Conservation (phyloP, 23 red algal species). For the Chondrus crispus region DNA sequence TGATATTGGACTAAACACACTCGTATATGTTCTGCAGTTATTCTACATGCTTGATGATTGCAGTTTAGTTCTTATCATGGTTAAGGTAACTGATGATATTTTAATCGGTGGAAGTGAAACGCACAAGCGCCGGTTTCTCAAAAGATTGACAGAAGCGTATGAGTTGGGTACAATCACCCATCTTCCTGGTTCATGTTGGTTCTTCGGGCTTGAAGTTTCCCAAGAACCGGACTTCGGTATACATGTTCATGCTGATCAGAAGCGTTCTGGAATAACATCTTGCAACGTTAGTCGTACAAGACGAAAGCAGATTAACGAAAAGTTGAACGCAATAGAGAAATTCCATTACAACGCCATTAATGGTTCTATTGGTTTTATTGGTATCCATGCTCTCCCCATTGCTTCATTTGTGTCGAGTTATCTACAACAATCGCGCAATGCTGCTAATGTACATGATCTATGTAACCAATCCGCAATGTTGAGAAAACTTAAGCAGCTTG, state of each 20-base stretch:
- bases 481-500: not conserved
- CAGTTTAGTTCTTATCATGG: not conserved
- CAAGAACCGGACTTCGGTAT: not conserved
- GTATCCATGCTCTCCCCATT: not conserved
- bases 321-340: not conserved
- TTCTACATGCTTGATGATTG: not conserved
- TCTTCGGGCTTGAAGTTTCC: not conserved
- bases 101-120: not conserved
- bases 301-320: not conserved
- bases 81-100: conserved; percentile 1
- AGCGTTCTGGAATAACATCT: not conserved
- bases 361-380: not conserved
- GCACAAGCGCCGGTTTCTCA: not conserved
- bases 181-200: not conserved
- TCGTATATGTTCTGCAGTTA: not conserved
- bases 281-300: not conserved
- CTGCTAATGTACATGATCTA: not conserved
- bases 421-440: not conserved
- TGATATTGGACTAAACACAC: not conserved
- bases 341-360: not conserved
- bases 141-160: not conserved
- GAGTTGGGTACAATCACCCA: not conserved
- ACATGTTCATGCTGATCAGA: not conserved
- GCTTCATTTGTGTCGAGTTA: not conserved
- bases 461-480: not conserved